Base-by-base conservation (phyloP, 1,284 basidiomycete species). In the Papiliotrema fonsecae region DNA sequence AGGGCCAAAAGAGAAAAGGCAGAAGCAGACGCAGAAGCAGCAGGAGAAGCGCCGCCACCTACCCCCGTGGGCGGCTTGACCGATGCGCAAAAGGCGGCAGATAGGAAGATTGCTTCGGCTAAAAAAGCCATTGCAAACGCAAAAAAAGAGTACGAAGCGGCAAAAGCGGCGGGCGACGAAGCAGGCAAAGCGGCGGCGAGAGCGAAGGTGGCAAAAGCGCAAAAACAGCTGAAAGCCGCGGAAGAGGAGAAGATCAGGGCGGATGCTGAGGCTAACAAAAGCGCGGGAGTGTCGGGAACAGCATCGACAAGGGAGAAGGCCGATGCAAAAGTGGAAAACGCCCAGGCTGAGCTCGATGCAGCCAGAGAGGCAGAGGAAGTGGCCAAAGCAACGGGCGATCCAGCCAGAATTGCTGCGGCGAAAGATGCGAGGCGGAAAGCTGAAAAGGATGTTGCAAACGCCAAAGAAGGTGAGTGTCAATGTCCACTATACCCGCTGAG, bases 211-310 rank as follows among this genome's bases (percentile, higher is more conserved):
- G 19, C 34, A n/a, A 14, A 19, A 14, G 34, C 34, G 34, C 16
- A 16, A 35, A 5, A 5, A 19, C 16, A 14, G 6, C 16, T 35
- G 19, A 19, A 35, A 16, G 34, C 5, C 14, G 38, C 24, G 2
- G 32, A 45, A 14, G 31, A 48, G 40, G 37, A 49, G 32, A 48
- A 43, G 27, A 37, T 42, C 16, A 52, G 48, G 32, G 21, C 30
- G 21, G 49, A 46, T 34, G 46, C 22, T 24, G 32, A 39, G 26
- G 50, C 42, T 26, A 42, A 36, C 36, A 9, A 38, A 38, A 38
- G 9, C 13, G 36, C 9, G 36, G 13, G 36, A 9, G 11, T 38
- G n/a, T 21, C 36, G 21, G 9, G 11, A 4, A 16, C 41, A 4
- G 19, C 13, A 24, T 4, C 25, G 24, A 32, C 42, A 10, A 11